Percentiles rank a stretch among this genome's conserved stretches.
phyloP scores from a whole-genome alignment of 345 rosid species.

The Eutrema heterophyllum region DNA sequence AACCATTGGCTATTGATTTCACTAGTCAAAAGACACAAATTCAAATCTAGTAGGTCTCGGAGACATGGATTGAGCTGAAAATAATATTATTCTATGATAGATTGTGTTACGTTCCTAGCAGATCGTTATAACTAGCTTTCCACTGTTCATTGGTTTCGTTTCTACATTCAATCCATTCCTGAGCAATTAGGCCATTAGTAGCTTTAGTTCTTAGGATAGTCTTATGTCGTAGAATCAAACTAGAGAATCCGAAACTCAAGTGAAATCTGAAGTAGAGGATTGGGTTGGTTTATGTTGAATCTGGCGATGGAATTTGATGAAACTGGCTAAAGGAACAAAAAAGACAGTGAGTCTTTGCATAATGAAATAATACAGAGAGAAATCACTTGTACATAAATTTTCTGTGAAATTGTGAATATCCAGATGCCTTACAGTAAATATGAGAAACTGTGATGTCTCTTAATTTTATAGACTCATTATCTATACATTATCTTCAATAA shows the following conservation, averaged over 20 bases:
- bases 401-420: conserved; percentile 5
- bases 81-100: too few relatives aligned
- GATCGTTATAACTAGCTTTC: background rate
- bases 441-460: conserved; percentile 21
- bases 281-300: background rate
- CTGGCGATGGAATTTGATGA: conserved; percentile 31
- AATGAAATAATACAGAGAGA: conserved; percentile 23
- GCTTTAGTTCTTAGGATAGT: background rate
- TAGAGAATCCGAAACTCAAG: background rate
- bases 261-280: background rate
- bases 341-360: background rate
- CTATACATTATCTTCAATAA: conserved; percentile 1
- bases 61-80: too few relatives aligned
- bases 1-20: too few relatives aligned
- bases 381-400: conserved; percentile 24
- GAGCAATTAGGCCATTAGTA: background rate
- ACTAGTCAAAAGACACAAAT: too few relatives aligned
- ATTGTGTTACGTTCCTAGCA: background rate
- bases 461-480: conserved; percentile 5
- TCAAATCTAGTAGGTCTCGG: too few relatives aligned
- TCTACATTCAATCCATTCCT: background rate
- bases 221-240: background rate
- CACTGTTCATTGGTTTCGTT: background rate
- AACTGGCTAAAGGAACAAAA: background rate
- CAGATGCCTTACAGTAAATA: conserved; percentile 19